A percentile compares a stretch with the other conserved stretches of the same genome.
Evolutionary conservation across 2,329 filamentous ascomycete species (phyloP).

Genomic region (Colletotrichum sp.): DNA sequence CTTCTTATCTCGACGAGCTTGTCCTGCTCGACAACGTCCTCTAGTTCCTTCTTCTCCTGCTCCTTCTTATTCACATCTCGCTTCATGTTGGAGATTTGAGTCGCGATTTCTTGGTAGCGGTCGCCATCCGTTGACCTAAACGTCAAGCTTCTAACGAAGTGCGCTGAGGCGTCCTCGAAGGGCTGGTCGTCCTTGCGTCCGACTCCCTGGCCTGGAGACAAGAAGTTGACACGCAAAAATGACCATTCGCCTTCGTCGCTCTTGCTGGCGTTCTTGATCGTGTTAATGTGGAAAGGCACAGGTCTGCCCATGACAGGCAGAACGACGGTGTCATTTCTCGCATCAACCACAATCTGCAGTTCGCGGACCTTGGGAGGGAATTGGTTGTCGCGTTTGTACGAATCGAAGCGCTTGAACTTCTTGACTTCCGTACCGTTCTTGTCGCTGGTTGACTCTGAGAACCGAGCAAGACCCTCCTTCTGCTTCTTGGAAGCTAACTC

Average conservation of each 20-base stretch:
- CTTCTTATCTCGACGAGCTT: slow-evolving; percentile 95
- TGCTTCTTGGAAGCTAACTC: slow-evolving; percentile 88
- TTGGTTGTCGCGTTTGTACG: slow-evolving; percentile 97
- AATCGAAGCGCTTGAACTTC: slow-evolving; percentile 99
- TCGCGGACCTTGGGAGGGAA: slow-evolving; percentile 84
- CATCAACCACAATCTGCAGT: slow-evolving; percentile 87
- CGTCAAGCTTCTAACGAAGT: slow-evolving; percentile 94
- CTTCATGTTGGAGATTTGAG: slow-evolving; percentile 95
- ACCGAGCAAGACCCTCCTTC: slow-evolving; percentile 83
- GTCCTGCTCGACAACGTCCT: slow-evolving; percentile 98
- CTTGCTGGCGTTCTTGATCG: slow-evolving; percentile 99
- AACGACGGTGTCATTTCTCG: slow-evolving; percentile 88
- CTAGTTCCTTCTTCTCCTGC: slow-evolving; percentile 99
- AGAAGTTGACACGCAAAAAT: slow-evolving; percentile 94
- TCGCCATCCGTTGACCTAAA: slow-evolving; percentile 91
- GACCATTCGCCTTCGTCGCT: slow-evolving; percentile 95
- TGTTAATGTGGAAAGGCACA: slow-evolving; percentile 96
- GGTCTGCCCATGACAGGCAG: slow-evolving; percentile 97
- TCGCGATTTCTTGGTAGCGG: slow-evolving; percentile 88
- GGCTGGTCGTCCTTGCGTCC: slow-evolving; percentile 97
- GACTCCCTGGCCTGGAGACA: slow-evolving; percentile 96
- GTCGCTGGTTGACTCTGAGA: slow-evolving; percentile 82
- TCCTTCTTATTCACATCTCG: slow-evolving; percentile 91
- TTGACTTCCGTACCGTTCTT: slow-evolving; percentile 93
- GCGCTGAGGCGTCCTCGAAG: slow-evolving; percentile 93